Base-by-base conservation (phyloP, 805 yeast species). In the Nakazawaea ishiwadae region DNA sequence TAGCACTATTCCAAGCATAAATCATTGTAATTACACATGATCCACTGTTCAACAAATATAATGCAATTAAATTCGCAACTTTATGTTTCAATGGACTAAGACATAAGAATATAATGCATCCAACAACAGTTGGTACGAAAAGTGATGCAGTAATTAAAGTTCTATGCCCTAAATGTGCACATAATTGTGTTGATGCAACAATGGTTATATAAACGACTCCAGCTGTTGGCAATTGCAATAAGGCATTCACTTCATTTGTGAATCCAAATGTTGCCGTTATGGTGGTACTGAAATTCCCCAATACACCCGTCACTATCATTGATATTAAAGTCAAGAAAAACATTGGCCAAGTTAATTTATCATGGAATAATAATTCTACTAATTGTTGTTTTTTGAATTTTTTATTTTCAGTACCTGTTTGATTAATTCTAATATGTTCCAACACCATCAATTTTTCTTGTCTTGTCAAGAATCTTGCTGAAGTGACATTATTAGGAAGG, bases 291-390 rank as follows among this genome's bases (percentile, higher is more conserved):
- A 64, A 48, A 28, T 65, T 71, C 26, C 73, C 66, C 5, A 73
- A 66, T 2, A 60, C 70, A 49, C 84, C 82, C 28, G 78, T 73
- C 1, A 75, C 70, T 26, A 73, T 69, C 65, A 70, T 71, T n/a
- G 74, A 62, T 1, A 66, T 56, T 4, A 71, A 59, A 4, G 79
- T 71, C 31, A 76, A 51, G 18, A 70, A 41, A 42, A 71, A 59
- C 46, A 73, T 54, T n/a, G 69, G 63, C 75, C 77, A 74, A 6
- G 77, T 70, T 32, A 68, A 69, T 40, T 63, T 63, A 49, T 75
- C 80, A 10, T 10, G 26, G 11, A 54, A 56, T 24, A 73, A 56
- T 29, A 75, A 60, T 53, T 76, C 82, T 32, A 54, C 53, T 11
- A 75, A 48, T 43, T 76, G 80, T 12, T 55, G 48, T 43, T 44